These are phyloP conservation scores for Lolium multiflorum DNA, from an alignment of 176 grass and related monocot species.

Conservation along the genomic window DNA sequence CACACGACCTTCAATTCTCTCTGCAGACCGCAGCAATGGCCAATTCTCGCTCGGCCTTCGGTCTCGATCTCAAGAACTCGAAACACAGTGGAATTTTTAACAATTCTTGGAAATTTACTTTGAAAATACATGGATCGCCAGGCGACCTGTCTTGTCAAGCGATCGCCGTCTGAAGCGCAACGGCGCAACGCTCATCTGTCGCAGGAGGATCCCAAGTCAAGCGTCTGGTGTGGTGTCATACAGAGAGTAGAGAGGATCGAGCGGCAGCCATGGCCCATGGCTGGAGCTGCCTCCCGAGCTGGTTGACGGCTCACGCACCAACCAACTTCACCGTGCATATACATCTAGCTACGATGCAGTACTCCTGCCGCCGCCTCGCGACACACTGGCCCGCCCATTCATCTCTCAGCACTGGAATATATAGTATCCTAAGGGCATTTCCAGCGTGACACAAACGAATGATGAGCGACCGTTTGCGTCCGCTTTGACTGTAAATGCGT, in stretches of 20 bases:
- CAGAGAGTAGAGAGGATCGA: not conserved
- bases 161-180: not conserved
- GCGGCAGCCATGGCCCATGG: conserved; percentile 28
- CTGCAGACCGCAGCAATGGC: not conserved
- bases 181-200: not conserved
- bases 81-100: not conserved
- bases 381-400: conserved; percentile 22
- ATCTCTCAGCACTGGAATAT: not conserved
- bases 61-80: not conserved
- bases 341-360: conserved; percentile 32
- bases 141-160: not conserved
- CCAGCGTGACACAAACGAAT: too few species aligned
- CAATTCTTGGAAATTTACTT: not conserved
- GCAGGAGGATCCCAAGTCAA: not conserved
- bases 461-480: too few species aligned
- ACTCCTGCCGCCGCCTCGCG: conserved; percentile 16
- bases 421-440: too few species aligned
- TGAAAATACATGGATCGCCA: not conserved
- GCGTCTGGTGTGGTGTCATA: not conserved
- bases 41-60: not conserved
- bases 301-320: not conserved
- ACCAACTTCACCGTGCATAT: conserved; percentile 8
- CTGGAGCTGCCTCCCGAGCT: not conserved
- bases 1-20: not conserved
- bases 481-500: too few species aligned